These are phyloP conservation scores for Articulospora tetracladia DNA, from an alignment of 495 filamentous ascomycete species.

Conservation along the genomic window DNA sequence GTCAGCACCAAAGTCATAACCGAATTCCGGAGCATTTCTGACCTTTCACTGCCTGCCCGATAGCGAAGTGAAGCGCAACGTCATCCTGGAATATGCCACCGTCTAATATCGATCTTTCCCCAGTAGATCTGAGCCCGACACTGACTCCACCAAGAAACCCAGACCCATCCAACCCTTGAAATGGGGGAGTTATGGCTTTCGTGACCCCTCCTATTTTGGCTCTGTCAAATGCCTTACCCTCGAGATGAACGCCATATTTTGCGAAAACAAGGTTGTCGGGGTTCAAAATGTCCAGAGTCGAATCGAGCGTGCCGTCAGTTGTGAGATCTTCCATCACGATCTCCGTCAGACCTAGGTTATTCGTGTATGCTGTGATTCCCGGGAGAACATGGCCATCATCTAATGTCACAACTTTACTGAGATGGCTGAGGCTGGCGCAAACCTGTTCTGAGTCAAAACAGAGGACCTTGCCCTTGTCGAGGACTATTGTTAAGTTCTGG, in stretches of 20 bases:
- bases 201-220: constrained; percentile 47
- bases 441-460: constrained; percentile 41
- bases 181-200: constrained; percentile 41
- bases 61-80: constrained; percentile 39
- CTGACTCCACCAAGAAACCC: constrained; percentile 44
- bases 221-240: constrained; percentile 37
- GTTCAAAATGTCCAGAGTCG: constrained; percentile 18
- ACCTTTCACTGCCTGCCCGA: constrained; percentile 31
- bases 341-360: constrained; percentile 48
- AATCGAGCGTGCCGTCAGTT: constrained; percentile 31
- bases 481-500: constrained; percentile 32
- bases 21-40: neutral
- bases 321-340: constrained; percentile 51
- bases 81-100: constrained; percentile 37
- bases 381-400: constrained; percentile 51
- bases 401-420: constrained; percentile 37
- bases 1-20: neutral
- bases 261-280: constrained; percentile 36
- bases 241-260: constrained; percentile 45
- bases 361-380: constrained; percentile 50
- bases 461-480: constrained; percentile 42
- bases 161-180: constrained; percentile 14
- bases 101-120: constrained; percentile 36
- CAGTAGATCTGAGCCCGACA: constrained; percentile 39
- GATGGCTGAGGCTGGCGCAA: constrained; percentile 25